These are phyloP conservation scores for Fagus sylvatica DNA, from an alignment of 306 rosid species.

Conservation along the genomic window DNA sequence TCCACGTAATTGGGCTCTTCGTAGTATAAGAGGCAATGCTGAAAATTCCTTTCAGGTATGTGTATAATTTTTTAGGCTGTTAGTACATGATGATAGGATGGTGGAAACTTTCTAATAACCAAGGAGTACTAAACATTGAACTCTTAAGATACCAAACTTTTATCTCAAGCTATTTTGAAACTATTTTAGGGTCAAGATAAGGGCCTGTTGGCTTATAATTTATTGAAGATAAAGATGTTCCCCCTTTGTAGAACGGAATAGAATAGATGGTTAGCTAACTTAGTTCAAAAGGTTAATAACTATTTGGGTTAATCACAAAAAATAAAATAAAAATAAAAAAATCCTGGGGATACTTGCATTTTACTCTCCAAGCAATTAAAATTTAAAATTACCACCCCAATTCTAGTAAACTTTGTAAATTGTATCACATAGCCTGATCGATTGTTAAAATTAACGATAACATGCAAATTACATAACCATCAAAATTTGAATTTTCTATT, in stretches of 20 bases:
- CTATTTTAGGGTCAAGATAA: not conserved
- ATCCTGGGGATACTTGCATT: too few relatives aligned
- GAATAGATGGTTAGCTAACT: not conserved
- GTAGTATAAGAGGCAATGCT: conserved; percentile 50
- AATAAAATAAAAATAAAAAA: too few relatives aligned
- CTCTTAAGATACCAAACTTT: too few relatives aligned
- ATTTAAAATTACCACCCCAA: too few relatives aligned
- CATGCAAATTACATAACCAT: too few relatives aligned
- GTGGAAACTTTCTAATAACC: not conserved
- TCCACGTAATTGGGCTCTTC: conserved; percentile 68
- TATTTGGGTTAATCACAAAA: too few relatives aligned
- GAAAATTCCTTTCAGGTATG: conserved; percentile 63
- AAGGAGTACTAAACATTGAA: not conserved
- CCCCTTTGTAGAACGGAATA: not conserved
- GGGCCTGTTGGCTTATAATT: not conserved
- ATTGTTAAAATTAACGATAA: too few relatives aligned
- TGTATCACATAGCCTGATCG: too few relatives aligned
- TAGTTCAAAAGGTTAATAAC: too few relatives aligned
- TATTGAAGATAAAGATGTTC: not conserved
- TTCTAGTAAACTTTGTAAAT: too few relatives aligned
- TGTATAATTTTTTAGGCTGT: not conserved
- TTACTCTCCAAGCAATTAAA: too few relatives aligned
- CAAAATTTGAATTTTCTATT: too few relatives aligned
- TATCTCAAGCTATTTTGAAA: not conserved
- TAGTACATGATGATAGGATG: not conserved